Conservation (phyloP, 768 basidiomycete species). For the Amanita pseudoporphyria region DNA sequence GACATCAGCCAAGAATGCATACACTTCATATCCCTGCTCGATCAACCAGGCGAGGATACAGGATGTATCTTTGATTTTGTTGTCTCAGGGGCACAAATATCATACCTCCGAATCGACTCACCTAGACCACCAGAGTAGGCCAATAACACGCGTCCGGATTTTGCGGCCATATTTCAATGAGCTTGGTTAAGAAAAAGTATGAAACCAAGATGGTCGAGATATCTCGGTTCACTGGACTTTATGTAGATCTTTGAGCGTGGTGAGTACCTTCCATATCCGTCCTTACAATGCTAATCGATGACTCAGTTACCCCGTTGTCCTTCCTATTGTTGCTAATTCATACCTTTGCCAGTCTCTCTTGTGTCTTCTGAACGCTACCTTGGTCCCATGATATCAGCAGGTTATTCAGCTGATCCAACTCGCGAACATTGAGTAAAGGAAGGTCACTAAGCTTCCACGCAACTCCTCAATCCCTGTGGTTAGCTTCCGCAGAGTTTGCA, state of each 20-base stretch:
- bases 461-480: too few species aligned
- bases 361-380: not conserved
- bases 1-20: slow-evolving; percentile 95
- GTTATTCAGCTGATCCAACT: not conserved
- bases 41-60: slow-evolving; percentile 99
- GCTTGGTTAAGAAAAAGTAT: not conserved
- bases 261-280: slow-evolving; percentile 1
- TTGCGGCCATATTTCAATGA: slow-evolving; percentile 33
- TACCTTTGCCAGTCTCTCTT: not conserved
- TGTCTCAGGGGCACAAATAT: slow-evolving; percentile 9
- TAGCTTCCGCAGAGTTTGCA: too few species aligned
- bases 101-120: slow-evolving; percentile 28
- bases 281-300: not conserved
- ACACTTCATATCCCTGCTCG: slow-evolving; percentile 95
- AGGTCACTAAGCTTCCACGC: too few species aligned
- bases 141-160: slow-evolving; percentile 79
- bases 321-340: too few species aligned
- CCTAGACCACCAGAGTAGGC: slow-evolving; percentile 98
- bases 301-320: not conserved
- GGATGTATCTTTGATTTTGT: slow-evolving; percentile 70
- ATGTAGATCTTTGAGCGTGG: not conserved
- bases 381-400: not conserved
- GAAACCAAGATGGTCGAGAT: not conserved
- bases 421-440: too few species aligned
- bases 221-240: not conserved